phyloP scores from a whole-genome alignment of 2,329 filamentous ascomycete species.

The Sphaerulina vaccinii region DNA sequence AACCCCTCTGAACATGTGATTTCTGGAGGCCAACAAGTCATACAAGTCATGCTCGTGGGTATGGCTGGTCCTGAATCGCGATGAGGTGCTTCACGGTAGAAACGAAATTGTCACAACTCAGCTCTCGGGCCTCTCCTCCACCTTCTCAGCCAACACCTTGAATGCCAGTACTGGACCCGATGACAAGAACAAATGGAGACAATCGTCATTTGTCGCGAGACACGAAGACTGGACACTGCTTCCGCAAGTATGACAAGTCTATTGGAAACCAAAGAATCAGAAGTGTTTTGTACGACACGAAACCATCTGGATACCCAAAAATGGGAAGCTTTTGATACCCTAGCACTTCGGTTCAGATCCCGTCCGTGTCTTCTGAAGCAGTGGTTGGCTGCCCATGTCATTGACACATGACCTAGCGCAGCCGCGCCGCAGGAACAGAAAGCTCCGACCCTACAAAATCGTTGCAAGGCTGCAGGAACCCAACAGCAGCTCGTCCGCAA shows the following conservation, averaged over 20 bases:
- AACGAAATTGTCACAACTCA: neutral
- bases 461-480: conserved; percentile 21
- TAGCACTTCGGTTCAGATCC: no score
- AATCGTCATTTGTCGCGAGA: neutral
- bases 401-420: conserved; percentile 14
- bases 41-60: neutral
- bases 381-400: no score
- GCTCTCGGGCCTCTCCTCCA: conserved; percentile 4
- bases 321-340: no score
- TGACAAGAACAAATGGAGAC: no score
- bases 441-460: conserved; percentile 2
- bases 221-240: conserved; percentile 2
- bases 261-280: conserved; percentile 5
- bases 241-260: conserved; percentile 6
- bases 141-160: neutral
- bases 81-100: neutral
- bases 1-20: no score
- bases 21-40: no score
- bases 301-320: neutral
- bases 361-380: no score
- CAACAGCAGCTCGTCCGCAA: neutral
- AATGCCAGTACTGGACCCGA: neutral
- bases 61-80: conserved; percentile 1
- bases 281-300: conserved; percentile 3
- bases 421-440: conserved; percentile 15